Conservation (phyloP, 495 filamentous ascomycete species). For the Aspergillus heteromorphus region DNA sequence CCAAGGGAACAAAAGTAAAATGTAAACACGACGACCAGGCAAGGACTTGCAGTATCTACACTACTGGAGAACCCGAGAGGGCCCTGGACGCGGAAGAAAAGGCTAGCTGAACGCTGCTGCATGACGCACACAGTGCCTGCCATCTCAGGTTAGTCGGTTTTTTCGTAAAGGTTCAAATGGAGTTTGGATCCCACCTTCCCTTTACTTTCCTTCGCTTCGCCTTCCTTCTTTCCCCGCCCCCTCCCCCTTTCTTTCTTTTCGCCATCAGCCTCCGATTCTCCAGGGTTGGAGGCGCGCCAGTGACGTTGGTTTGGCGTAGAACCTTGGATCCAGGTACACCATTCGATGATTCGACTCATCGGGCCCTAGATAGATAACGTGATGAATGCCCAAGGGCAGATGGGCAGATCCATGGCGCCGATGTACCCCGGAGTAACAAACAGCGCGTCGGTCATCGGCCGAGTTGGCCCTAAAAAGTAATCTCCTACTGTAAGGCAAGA, state of each 20-base stretch:
- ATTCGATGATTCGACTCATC: not conserved
- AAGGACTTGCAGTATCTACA: not conserved
- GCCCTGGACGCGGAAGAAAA: not conserved
- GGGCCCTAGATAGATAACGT: not conserved
- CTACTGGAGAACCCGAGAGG: too few relatives aligned
- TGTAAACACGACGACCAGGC: not conserved
- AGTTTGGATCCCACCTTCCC: not conserved
- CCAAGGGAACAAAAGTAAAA: not conserved
- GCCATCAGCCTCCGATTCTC: conserved; percentile 1
- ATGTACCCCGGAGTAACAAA: not conserved
- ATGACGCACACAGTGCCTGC: conserved; percentile 1
- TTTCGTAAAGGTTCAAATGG: not conserved
- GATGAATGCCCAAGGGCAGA: not conserved
- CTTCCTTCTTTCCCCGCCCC: not conserved
- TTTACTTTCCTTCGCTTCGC: not conserved
- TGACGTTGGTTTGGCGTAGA: not conserved
- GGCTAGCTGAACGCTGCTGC: conserved; percentile 1
- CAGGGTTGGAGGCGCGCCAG: not conserved
- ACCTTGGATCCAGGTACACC: not conserved
- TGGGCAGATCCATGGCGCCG: not conserved
- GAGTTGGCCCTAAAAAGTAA: not conserved
- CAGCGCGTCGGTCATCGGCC: not conserved
- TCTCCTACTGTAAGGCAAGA: not conserved
- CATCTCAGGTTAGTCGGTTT: conserved; percentile 1
- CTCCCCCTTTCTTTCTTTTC: not conserved